phyloP scores from a whole-genome alignment of 257 asterid genomes.

The Solanum raphanifolium region DNA sequence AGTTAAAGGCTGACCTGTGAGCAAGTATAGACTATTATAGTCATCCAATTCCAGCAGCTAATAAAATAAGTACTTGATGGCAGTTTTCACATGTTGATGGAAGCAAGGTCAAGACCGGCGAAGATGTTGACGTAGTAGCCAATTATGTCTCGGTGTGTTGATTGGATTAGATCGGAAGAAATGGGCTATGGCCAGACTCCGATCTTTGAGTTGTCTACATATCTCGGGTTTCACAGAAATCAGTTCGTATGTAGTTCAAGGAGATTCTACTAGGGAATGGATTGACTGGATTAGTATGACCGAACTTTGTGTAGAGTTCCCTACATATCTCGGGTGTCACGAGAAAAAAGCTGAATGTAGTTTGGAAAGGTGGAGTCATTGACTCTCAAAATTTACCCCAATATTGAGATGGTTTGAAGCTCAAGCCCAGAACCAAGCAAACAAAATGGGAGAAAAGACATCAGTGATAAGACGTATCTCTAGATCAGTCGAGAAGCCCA shows the following conservation, averaged over 20 bases:
- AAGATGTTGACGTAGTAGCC: background rate
- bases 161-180: background rate
- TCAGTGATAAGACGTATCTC: background rate
- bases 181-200: background rate
- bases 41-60: conserved; percentile 51
- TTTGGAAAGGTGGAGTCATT: background rate
- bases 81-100: background rate
- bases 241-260: background rate
- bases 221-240: background rate
- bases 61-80: background rate
- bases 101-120: background rate
- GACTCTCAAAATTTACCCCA: background rate
- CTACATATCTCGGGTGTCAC: background rate
- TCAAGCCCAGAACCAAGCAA: background rate
- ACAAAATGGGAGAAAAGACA: background rate
- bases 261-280: background rate
- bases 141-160: background rate
- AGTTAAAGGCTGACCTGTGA: conserved; percentile 36
- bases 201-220: background rate
- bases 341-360: background rate
- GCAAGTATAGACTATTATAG: conserved; percentile 64
- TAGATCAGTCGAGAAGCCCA: background rate
- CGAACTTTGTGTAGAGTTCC: background rate
- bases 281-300: background rate
- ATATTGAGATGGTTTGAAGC: background rate